These are phyloP conservation scores for Rhynchosporium secalis DNA, from an alignment of 2,329 filamentous ascomycete genomes.

Conservation along the genomic window DNA sequence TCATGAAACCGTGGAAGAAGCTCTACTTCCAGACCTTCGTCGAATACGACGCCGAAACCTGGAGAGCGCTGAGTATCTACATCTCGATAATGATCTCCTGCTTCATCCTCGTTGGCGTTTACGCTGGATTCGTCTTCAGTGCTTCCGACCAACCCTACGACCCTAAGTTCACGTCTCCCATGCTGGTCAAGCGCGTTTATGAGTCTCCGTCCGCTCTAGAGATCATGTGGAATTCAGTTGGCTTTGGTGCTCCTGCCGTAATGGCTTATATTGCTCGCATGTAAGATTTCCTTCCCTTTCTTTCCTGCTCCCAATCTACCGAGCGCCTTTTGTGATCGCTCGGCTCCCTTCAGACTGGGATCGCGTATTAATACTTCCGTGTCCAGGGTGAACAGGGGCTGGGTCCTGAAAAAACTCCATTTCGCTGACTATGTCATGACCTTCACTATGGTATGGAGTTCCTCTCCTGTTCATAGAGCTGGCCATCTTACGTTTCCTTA, in stretches of 20 bases:
- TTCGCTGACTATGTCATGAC: slow-evolving; percentile 44
- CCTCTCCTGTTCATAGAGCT: background rate
- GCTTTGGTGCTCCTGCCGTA: slow-evolving; percentile 27
- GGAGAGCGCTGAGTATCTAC: no score
- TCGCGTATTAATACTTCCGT: slow-evolving; percentile 2
- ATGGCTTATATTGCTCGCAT: slow-evolving; percentile 25
- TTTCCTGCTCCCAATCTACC: background rate
- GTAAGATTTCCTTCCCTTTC: slow-evolving; percentile 23
- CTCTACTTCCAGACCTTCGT: no score
- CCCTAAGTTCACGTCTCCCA: background rate
- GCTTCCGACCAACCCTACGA: background rate
- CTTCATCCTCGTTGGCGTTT: background rate
- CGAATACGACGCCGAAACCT: no score
- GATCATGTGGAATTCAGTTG: slow-evolving; percentile 30
- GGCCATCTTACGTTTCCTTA: slow-evolving; percentile 24
- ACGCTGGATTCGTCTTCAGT: background rate
- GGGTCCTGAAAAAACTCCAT: slow-evolving; percentile 24
- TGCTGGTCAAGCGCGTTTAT: slow-evolving; percentile 12
- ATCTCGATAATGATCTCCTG: no score
- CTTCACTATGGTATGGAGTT: slow-evolving; percentile 39
- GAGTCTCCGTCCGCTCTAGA: slow-evolving; percentile 27
- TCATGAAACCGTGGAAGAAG: no score
- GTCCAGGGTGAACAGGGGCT: slow-evolving; percentile 25
- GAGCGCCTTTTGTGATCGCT: background rate
- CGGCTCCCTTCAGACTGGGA: background rate